A percentile compares a stretch with the other conserved stretches of the same genome.
Conservation (phyloP, 441 rosid genomes). For the Erodium chrysanthum region DNA sequence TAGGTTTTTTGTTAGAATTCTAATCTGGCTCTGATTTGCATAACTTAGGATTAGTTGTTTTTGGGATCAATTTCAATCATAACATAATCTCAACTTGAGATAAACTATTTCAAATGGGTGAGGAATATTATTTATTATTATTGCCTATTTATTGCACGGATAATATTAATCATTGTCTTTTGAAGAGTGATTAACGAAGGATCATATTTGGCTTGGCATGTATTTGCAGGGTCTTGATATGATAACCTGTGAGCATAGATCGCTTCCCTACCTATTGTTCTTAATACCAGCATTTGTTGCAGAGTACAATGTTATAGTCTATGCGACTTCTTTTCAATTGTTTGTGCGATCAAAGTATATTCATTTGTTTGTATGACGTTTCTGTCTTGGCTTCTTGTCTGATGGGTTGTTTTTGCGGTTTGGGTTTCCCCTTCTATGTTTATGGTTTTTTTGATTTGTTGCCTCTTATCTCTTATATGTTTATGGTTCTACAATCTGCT, state of each 20-base stretch:
- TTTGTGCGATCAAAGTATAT: not conserved
- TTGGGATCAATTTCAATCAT: conserved; percentile 1
- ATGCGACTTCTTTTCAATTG: not conserved
- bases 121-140: not conserved
- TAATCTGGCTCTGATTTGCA: not conserved
- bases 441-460: not conserved
- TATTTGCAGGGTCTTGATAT: too few relatives aligned
- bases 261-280: not conserved
- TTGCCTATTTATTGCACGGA: not conserved
- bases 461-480: not conserved
- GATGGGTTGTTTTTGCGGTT: not conserved
- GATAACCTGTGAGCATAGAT: not conserved
- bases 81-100: conserved; percentile 6
- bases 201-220: not conserved
- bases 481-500: not conserved
- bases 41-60: not conserved
- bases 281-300: not conserved
- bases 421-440: not conserved
- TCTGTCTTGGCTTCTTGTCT: not conserved
- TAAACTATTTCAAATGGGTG: not conserved
- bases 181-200: not conserved
- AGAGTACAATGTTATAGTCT: not conserved
- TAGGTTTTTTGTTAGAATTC: not conserved
- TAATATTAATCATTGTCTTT: not conserved
- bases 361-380: not conserved